A percentile compares a stretch with the other conserved stretches of the same genome.
Evolutionary conservation across 2,329 filamentous ascomycete species (phyloP).

Genomic region (Xylariaceae sp.): DNA sequence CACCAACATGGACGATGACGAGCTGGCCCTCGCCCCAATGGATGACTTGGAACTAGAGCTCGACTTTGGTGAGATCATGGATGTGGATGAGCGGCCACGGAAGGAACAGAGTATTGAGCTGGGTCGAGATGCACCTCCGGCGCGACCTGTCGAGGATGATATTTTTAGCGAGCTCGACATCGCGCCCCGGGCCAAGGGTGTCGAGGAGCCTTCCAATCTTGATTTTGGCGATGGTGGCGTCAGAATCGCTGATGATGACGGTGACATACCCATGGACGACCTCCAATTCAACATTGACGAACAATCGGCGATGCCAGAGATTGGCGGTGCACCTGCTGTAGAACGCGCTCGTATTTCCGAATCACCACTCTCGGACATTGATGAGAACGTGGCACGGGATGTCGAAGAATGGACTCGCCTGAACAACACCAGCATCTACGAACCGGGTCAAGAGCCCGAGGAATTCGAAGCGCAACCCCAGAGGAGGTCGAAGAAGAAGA

Average conservation of each 20-base stretch:
- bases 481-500: conserved; percentile 72
- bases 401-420: conserved; percentile 51
- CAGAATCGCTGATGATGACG: conserved; percentile 56
- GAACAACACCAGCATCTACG: conserved; percentile 52
- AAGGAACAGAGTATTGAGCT: conserved; percentile 69
- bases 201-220: conserved; percentile 48
- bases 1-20: conserved; percentile 51
- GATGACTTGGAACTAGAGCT: conserved; percentile 66
- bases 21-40: conserved; percentile 45
- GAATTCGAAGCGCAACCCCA: conserved; percentile 59
- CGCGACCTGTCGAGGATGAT: conserved; percentile 61
- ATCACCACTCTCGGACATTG: conserved; percentile 63
- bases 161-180: conserved; percentile 59
- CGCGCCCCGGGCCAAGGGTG: conserved; percentile 47
- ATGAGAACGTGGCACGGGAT: conserved; percentile 53
- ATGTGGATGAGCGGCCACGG: conserved; percentile 56
- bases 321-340: conserved; percentile 38
- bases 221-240: conserved; percentile 48
- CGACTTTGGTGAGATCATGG: conserved; percentile 57
- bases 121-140: conserved; percentile 73
- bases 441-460: conserved; percentile 51
- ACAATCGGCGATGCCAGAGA: conserved; percentile 48
- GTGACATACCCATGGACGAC: conserved; percentile 57
- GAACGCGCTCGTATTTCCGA: conserved; percentile 57
- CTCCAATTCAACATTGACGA: conserved; percentile 58